Evolutionary conservation across 352 stramenopile species (phyloP), one percentile per base, ranked within the genome.

Genomic region (Globisporangium solare): DNA sequence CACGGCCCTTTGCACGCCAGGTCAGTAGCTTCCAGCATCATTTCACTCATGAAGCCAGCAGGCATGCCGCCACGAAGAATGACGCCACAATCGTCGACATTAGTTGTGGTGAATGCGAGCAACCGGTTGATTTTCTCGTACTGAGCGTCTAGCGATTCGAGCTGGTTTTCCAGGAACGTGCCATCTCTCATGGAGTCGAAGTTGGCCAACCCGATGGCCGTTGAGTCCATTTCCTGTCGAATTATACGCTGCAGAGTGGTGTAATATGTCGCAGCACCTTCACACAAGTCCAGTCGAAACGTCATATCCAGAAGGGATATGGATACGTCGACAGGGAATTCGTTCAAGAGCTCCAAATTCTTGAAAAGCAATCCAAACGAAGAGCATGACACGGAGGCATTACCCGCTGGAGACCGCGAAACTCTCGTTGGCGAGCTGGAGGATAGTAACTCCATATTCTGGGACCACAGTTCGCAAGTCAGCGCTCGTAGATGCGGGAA

Each of bases 321-420:
- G 6, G 74, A 88, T 27, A 89, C 59, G 27, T 92, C 72, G 17
- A 92, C 81, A 2, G 79, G 81, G 43, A 84, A 92, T 27, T 76
- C 68, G 45, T 85, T 73, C 7, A 92, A 60, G n/a, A 84, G 68
- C 31, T 79, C 79, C 13, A 92, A 56, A 20, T 68, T 79, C 11
- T 64, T 56, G 22, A 85, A 57, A 13, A 89, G 57, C 11, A 57
- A 52, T 5, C 58, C 42, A 46, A 85, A 75, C 17, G 57, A 60
- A 17, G 56, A 41, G 17, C n/a, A 27, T 37, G n/a, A 17, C 2
- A 31, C 39, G 10, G 43, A 60, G 45, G 40, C 46, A 7, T 54
- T 53, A 52, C 43, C 50, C 40, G 27, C 27, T 35, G 51, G 51
- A 32, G 51, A 61, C 1, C 46, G 64, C 8, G 53, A 48, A 12